phyloP scores from a whole-genome alignment of 768 basidiomycete genomes.

The Zangia roseola region DNA sequence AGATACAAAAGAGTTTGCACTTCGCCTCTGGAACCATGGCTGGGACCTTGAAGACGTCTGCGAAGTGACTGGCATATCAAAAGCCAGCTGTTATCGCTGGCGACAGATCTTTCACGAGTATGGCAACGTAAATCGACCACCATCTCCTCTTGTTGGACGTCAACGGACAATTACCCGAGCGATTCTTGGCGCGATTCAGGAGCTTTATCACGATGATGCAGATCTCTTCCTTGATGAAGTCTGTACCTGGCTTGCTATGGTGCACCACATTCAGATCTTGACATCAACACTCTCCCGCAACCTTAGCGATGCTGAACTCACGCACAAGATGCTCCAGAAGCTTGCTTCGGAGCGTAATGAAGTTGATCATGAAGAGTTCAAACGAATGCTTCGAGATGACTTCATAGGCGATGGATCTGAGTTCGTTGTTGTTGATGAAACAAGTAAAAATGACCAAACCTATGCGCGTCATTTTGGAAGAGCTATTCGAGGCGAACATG shows the following conservation, averaged over 20 bases:
- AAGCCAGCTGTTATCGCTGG: constrained; percentile 28
- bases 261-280: constrained; percentile 25
- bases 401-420: constrained; percentile 1
- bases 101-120: constrained; percentile 17
- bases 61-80: constrained; percentile 15
- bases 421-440: constrained; percentile 11
- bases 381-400: background rate
- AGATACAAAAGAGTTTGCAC: no score
- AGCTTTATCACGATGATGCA: constrained; percentile 10
- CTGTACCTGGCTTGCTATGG: constrained; percentile 15
- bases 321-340: background rate
- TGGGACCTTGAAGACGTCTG: background rate
- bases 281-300: constrained; percentile 14
- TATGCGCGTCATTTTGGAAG: constrained; percentile 27
- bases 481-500: constrained; percentile 18
- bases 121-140: constrained; percentile 14
- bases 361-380: background rate
- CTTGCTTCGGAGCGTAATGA: constrained; percentile 1
- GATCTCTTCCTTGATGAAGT: constrained; percentile 4
- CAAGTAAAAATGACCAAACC: constrained; percentile 21
- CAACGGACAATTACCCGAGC: constrained; percentile 17
- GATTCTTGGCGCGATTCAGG: constrained; percentile 18
- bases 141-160: constrained; percentile 19
- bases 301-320: constrained; percentile 7
- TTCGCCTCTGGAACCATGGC: background rate